Conservation (phyloP, 345 rosid species). For the Eucalyptus tenuipes region DNA sequence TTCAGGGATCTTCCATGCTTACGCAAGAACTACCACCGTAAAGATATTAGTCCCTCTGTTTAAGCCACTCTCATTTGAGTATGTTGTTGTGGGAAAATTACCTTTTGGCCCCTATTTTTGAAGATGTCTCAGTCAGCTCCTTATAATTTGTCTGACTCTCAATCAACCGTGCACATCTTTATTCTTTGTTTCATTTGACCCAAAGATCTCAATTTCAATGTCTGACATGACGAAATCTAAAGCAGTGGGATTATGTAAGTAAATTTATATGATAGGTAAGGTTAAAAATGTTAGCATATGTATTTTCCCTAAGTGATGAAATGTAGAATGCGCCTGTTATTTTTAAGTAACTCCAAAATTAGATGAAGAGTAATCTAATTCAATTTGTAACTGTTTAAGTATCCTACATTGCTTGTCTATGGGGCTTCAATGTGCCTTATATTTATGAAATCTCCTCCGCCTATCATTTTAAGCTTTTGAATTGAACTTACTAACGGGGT, state of each 20-base stretch:
- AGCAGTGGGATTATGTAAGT: neutral
- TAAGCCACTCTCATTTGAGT: neutral
- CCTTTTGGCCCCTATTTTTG: neutral
- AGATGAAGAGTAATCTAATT: neutral
- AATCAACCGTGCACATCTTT: neutral
- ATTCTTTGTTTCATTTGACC: neutral
- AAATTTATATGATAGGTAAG: neutral
- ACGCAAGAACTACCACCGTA: neutral
- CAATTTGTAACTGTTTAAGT: neutral
- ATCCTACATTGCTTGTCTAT: neutral
- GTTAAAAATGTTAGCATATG: neutral
- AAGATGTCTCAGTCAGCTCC: neutral
- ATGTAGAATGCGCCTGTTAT: neutral
- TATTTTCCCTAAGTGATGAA: neutral
- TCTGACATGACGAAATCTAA: neutral
- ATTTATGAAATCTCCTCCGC: neutral
- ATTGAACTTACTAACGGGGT: neutral
- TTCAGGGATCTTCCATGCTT: neutral
- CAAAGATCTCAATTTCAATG: neutral
- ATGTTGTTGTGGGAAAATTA: neutral
- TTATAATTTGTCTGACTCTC: neutral
- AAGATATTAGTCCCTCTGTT: neutral
- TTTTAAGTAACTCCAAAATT: neutral
- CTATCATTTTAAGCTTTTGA: neutral
- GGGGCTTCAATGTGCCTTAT: neutral